Base-by-base conservation (phyloP, 2,329 filamentous ascomycete species). In the Remersonia thermophila region DNA sequence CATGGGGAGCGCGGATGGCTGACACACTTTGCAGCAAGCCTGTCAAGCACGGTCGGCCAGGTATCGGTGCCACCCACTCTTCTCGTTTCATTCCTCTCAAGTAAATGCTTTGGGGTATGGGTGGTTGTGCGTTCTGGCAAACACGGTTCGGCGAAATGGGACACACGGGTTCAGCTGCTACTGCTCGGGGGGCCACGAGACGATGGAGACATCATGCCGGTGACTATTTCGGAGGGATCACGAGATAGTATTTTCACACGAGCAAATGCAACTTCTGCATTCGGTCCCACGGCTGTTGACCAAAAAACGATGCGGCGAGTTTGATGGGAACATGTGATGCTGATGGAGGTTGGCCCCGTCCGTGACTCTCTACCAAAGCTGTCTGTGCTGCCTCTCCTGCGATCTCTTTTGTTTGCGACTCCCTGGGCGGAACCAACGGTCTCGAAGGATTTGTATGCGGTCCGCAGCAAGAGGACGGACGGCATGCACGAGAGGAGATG, bases 51-150 rank as follows among this genome's bases (percentile, higher is more conserved):
- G 91, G 91, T 80, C 77, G 91, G 69, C 91, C 91, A 62, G 91
- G 91, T 96, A 98, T 98, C 62, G 91, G 91, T 93, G 91, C 91
- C 61, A 98, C 91, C 57, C 87, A 98, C 83, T 96, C 89, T 74
- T 98, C 91, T 69, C 86, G 91, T 80, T 98, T 98, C 83, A 98
- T 98, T 77, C 91, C 91, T 68, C 83, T 98, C 68, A 98, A 98
- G 78, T 96, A 95, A 78, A 69, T 59, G 60, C 58, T 58, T 52
- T 51, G 52, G 61, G 61, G 58, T 59, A 50, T 57, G 58, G 61
- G 64, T 62, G 63, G 62, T 67, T 65, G 61, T 69, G 66, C 66
- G 71, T 71, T 70, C 46, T 50, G 45, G 55, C 51, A 49, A 45
- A 53, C 64, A 69, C 61, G 67, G 67, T 65, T 64, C 65, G 67